Evolutionary conservation across 139 green algal species (phyloP).

Genomic region (Chlorella sp.): DNA sequence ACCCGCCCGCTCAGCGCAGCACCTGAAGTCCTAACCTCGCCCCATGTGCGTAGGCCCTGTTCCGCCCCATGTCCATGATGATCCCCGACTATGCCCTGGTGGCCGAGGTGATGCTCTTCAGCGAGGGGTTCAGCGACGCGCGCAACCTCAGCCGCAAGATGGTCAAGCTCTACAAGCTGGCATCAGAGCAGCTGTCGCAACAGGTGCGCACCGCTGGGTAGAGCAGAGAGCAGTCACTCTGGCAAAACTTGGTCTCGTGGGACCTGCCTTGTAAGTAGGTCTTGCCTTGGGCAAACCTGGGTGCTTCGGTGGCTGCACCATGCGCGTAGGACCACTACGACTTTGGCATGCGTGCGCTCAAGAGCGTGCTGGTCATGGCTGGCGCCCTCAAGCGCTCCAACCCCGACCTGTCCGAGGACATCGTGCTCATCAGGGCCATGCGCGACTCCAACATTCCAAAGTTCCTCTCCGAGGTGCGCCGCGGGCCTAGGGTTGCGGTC

Average conservation of each 20-base stretch:
- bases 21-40: no score
- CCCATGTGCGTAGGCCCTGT: conserved; percentile 64
- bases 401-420: conserved; percentile 50
- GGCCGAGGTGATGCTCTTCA: conserved; percentile 74
- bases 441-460: conserved; percentile 76
- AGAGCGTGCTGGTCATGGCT: conserved; percentile 77
- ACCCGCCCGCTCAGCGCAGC: no score
- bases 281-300: no score
- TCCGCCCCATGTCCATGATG: conserved; percentile 83
- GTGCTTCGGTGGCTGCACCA: no score
- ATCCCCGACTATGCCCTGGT: conserved; percentile 77
- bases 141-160: conserved; percentile 69
- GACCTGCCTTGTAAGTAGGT: no score
- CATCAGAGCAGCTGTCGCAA: conserved; percentile 64
- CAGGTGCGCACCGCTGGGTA: no score
- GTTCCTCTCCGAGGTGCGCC: conserved; percentile 51
- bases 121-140: conserved; percentile 64
- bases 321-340: conserved; percentile 46
- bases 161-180: conserved; percentile 76
- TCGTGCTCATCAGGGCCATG: conserved; percentile 70
- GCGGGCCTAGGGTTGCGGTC: no score
- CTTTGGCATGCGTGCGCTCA: conserved; percentile 85
- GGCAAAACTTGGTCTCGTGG: no score
- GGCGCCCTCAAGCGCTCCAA: conserved; percentile 58
- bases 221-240: no score